phyloP scores from a whole-genome alignment of 2,329 filamentous ascomycete genomes.

The Paraconiothyrium brasiliense region DNA sequence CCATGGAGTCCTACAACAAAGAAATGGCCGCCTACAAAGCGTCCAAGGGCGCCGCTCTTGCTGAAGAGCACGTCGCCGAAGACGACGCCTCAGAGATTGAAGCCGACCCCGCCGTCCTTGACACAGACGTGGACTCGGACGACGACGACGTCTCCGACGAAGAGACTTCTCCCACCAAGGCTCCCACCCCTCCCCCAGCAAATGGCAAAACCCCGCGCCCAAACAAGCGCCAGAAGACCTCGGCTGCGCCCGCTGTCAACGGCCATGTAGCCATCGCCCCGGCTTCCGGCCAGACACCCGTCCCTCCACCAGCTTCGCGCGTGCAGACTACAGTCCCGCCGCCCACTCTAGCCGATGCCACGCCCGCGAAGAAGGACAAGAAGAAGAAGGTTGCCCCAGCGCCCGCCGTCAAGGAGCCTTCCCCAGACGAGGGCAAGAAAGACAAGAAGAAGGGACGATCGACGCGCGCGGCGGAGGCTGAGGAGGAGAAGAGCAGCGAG shows the following conservation, averaged over 20 bases:
- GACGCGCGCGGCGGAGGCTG: slow-evolving; percentile 44
- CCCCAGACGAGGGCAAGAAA: slow-evolving; percentile 42
- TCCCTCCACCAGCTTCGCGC: slow-evolving; percentile 34
- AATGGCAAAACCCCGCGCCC: slow-evolving; percentile 40
- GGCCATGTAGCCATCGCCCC: slow-evolving; percentile 29
- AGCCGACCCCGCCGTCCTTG: slow-evolving; percentile 46
- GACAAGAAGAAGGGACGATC: slow-evolving; percentile 44
- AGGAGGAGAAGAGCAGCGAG: slow-evolving; percentile 27
- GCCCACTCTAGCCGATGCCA: slow-evolving; percentile 22
- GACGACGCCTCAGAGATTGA: slow-evolving; percentile 49
- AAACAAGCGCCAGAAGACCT: slow-evolving; percentile 52
- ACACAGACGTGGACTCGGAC: slow-evolving; percentile 55
- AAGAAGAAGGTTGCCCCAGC: slow-evolving; percentile 43
- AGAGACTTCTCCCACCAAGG: slow-evolving; percentile 44
- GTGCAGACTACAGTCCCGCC: slow-evolving; percentile 18
- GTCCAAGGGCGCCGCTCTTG: slow-evolving; percentile 48
- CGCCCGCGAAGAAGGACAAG: slow-evolving; percentile 43
- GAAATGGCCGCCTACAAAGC: slow-evolving; percentile 67
- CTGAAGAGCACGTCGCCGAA: slow-evolving; percentile 54
- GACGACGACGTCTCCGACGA: slow-evolving; percentile 47
- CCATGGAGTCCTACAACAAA: slow-evolving; percentile 64
- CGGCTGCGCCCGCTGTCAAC: slow-evolving; percentile 33
- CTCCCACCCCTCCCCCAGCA: slow-evolving; percentile 43
- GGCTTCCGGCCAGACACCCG: slow-evolving; percentile 30
- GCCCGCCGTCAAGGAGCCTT: slow-evolving; percentile 36